phyloP scores from a whole-genome alignment of 2,329 filamentous ascomycete genomes.

The Colletotrichum cordylinicola region DNA sequence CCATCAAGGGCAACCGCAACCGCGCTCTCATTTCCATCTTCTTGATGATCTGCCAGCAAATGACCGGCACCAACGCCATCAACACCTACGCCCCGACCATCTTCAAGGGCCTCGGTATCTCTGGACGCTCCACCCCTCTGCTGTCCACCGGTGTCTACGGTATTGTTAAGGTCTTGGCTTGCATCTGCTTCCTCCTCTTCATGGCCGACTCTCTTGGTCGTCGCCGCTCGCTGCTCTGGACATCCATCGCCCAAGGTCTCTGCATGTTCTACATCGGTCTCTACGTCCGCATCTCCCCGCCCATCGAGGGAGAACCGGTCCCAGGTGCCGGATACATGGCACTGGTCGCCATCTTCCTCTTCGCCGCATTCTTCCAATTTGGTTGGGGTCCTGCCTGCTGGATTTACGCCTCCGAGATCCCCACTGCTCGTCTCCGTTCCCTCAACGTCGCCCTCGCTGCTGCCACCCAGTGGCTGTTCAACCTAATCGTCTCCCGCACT shows the following conservation, averaged over 20 bases:
- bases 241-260: conserved; percentile 62
- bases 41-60: conserved; percentile 67
- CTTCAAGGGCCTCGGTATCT: conserved; percentile 39
- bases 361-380: conserved; percentile 57
- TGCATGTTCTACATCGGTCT: conserved; percentile 72
- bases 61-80: conserved; percentile 58
- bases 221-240: conserved; percentile 63
- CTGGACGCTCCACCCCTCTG: conserved; percentile 55
- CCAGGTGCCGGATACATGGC: conserved; percentile 69
- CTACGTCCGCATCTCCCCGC: conserved; percentile 65
- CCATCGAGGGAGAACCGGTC: conserved; percentile 51
- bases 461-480: conserved; percentile 73
- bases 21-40: conserved; percentile 62
- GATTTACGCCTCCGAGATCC: conserved; percentile 61
- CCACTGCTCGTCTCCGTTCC: conserved; percentile 64
- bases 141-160: conserved; percentile 70
- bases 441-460: conserved; percentile 70
- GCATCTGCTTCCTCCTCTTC: conserved; percentile 64
- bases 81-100: conserved; percentile 40
- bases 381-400: conserved; percentile 61
- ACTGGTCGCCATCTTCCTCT: conserved; percentile 70
- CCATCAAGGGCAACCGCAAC: conserved; percentile 61
- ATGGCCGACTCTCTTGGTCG: conserved; percentile 66
- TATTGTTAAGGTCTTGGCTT: conserved; percentile 65
- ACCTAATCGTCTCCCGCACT: conserved; percentile 70